These are phyloP conservation scores for Polygonum maritimum DNA, from an alignment of 148 eudicot genomes.

Conservation along the genomic window DNA sequence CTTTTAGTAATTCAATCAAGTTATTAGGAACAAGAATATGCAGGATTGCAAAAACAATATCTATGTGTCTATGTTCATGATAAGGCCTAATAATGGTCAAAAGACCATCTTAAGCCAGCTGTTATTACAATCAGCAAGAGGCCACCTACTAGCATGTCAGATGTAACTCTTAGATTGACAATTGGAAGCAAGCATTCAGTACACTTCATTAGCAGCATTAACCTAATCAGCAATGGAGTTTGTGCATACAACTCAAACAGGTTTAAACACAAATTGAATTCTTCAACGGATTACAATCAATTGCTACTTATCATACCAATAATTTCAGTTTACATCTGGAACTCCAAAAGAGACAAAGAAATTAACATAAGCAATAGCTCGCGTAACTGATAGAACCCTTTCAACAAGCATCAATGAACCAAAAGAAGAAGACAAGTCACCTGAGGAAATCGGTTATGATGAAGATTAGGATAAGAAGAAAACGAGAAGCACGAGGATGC, in stretches of 20 bases:
- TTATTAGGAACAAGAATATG: no score
- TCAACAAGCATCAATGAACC: not conserved
- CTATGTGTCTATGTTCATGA: no score
- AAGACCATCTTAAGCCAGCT: no score
- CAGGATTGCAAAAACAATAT: no score
- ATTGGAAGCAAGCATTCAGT: not conserved
- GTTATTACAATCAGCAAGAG: not conserved
- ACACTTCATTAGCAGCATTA: not conserved
- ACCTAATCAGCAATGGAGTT: not conserved
- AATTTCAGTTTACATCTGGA: not conserved
- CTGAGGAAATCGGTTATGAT: not conserved
- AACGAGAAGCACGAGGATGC: not conserved
- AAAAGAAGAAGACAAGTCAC: not conserved
- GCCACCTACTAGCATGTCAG: not conserved
- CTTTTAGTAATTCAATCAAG: no score
- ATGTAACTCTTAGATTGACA: not conserved
- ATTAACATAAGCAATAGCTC: not conserved
- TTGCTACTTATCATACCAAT: not conserved
- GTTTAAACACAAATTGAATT: not conserved
- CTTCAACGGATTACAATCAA: not conserved
- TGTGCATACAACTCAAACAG: not conserved
- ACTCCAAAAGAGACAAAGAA: not conserved
- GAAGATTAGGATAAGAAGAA: slow-evolving; percentile 2
- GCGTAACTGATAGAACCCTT: not conserved
- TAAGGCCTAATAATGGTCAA: no score